phyloP scores from a whole-genome alignment of 2,329 filamentous ascomycete genomes.

The Leptodontidium sp. region DNA sequence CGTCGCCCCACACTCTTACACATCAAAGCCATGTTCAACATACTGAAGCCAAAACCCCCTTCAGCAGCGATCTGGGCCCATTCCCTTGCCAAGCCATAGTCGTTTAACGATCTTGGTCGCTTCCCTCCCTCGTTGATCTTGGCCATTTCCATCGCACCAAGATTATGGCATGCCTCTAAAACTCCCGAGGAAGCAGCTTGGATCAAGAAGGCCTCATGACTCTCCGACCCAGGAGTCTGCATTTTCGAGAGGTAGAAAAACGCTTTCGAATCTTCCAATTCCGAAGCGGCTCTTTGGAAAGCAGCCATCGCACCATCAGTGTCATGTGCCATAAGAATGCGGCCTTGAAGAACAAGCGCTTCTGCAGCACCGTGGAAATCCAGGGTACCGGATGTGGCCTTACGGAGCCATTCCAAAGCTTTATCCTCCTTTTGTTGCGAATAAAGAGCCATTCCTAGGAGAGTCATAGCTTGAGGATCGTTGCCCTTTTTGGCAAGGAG shows the following conservation, averaged over 20 bases:
- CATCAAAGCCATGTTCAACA: conserved; percentile 44
- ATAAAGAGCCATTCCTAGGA: conserved; percentile 42
- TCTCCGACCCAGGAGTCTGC: conserved; percentile 29
- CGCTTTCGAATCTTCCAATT: conserved; percentile 43
- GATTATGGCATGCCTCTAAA: conserved; percentile 43
- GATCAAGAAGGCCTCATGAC: conserved; percentile 40
- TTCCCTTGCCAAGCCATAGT: conserved; percentile 44
- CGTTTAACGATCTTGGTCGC: conserved; percentile 27
- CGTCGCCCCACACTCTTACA: conserved; percentile 36
- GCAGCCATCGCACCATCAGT: conserved; percentile 34
- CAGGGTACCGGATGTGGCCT: conserved; percentile 33
- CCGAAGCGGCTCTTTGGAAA: conserved; percentile 44
- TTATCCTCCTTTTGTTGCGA: conserved; percentile 33
- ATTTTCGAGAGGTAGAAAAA: conserved; percentile 45
- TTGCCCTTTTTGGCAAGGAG: conserved; percentile 39
- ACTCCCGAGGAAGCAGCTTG: conserved; percentile 46
- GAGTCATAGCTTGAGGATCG: conserved; percentile 43
- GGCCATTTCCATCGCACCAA: conserved; percentile 41
- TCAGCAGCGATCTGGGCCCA: conserved; percentile 44
- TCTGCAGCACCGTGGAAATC: conserved; percentile 42
- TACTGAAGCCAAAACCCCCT: conserved; percentile 40
- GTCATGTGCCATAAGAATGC: conserved; percentile 35
- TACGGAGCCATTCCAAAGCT: conserved; percentile 41
- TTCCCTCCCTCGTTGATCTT: conserved; percentile 27
- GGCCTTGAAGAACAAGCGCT: conserved; percentile 39